Base-by-base conservation (phyloP, 1,139 yeast species). In the Hansenula anomala region DNA sequence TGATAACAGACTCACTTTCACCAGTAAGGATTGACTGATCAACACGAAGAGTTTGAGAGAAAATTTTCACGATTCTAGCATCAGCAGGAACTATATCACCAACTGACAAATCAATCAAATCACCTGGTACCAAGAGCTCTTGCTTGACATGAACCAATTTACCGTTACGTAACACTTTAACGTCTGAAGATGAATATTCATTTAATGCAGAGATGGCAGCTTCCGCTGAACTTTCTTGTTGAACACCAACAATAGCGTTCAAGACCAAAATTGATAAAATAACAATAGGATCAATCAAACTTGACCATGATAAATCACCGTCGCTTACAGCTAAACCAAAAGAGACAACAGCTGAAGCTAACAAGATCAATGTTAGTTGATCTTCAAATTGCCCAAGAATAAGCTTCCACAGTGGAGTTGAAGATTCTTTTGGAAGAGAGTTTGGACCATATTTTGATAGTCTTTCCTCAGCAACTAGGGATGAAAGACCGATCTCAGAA, bases 11-110 rank as follows among this genome's bases (percentile, higher is more conserved):
- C 36, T 69, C 64, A 6, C 75, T 67, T 59, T 85, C 95, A 42
- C 94, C 95, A 3, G 92, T 84, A 39, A 84, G 69, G 38, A 84
- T 69, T 13, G 92, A 89, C 57, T 84, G 94, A 56, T 84, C 92
- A 13, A 88, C 72, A 56, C 82, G 89, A 44, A 84, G 73, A 56
- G 83, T 81, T 67, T 76, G 73, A 27, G 77, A 58, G 30, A 57
- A 62, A 19, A 51, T 45, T 36, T 74, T 77, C 36, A 79, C 47
- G 36, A 84, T 63, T 42, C 94, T 67, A 42, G 82, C 60, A 58
- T 84, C 94, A 3, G 92, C 92, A 13, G 94, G 94, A 33, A 84
- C 67, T 5, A 89, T 81, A 56, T 84, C 94, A 38, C 94, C 94
- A 26, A 81, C 82, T 45, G 69, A 66, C 39, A 85, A 64, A 44